Percentiles rank a stretch among this genome's conserved stretches.
phyloP scores from a whole-genome alignment of 2,329 filamentous ascomycete species.

The Plenodomus tracheiphilus region DNA sequence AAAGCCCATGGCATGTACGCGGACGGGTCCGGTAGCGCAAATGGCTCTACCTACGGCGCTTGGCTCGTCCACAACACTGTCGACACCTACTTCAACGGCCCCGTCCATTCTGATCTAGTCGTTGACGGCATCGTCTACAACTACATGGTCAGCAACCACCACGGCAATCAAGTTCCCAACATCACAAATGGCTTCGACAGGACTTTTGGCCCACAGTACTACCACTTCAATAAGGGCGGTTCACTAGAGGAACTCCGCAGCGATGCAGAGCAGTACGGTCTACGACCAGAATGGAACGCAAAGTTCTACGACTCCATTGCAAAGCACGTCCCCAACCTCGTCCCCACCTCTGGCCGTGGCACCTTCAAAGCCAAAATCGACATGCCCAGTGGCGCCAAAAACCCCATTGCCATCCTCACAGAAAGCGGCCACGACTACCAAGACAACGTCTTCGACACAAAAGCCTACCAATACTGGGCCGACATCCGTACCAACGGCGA shows the following conservation, averaged over 20 bases:
- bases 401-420: slow-evolving; percentile 59
- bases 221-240: slow-evolving; percentile 62
- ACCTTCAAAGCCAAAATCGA: slow-evolving; percentile 55
- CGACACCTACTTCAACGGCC: slow-evolving; percentile 64
- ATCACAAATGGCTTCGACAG: slow-evolving; percentile 56
- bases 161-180: slow-evolving; percentile 65
- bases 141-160: slow-evolving; percentile 62
- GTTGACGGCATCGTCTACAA: slow-evolving; percentile 68
- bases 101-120: slow-evolving; percentile 62
- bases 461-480: slow-evolving; percentile 65
- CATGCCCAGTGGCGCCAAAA: slow-evolving; percentile 55
- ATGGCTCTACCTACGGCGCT: slow-evolving; percentile 59
- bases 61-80: slow-evolving; percentile 68
- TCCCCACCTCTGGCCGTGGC: slow-evolving; percentile 56
- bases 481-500: slow-evolving; percentile 50
- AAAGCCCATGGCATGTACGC: slow-evolving; percentile 59
- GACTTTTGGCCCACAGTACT: slow-evolving; percentile 64
- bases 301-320: slow-evolving; percentile 67
- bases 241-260: slow-evolving; percentile 50
- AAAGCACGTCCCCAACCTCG: slow-evolving; percentile 61
- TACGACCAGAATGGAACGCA: slow-evolving; percentile 57
- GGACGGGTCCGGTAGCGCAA: slow-evolving; percentile 54
- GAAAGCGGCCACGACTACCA: slow-evolving; percentile 58
- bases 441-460: slow-evolving; percentile 59
- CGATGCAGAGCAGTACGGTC: slow-evolving; percentile 58